Conservation (phyloP, 23 red algal species). For the Gracilaria caudata region DNA sequence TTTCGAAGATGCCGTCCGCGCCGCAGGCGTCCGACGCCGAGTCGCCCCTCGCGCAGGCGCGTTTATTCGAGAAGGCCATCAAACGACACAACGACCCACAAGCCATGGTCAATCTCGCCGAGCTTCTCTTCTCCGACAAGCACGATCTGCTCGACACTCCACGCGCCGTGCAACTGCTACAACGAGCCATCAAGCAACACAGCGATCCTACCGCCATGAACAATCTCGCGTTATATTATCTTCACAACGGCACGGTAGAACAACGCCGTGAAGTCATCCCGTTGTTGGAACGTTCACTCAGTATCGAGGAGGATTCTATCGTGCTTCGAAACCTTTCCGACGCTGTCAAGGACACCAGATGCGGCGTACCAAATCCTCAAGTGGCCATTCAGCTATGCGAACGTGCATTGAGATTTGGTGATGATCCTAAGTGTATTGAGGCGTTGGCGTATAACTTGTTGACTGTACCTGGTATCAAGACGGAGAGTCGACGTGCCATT, state of each 20-base stretch:
- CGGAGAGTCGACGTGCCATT: neutral
- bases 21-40: neutral
- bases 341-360: neutral
- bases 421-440: slow-evolving; percentile 13
- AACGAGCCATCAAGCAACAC: slow-evolving; percentile 16
- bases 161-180: slow-evolving; percentile 7
- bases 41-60: neutral
- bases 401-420: neutral
- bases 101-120: slow-evolving; percentile 9
- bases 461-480: neutral
- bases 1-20: neutral
- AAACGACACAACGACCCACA: slow-evolving; percentile 2
- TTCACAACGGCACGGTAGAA: neutral
- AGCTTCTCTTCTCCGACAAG: slow-evolving; percentile 18
- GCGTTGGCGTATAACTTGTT: neutral
- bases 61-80: slow-evolving; percentile 9
- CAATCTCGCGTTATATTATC: neutral
- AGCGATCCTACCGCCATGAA: slow-evolving; percentile 5
- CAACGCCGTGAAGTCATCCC: neutral
- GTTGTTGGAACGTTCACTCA: neutral
- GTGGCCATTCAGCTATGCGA: neutral
- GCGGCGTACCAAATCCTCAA: neutral
- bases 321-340: slow-evolving; percentile 10
- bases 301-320: neutral
- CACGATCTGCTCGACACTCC: neutral